Evolutionary conservation across 805 yeast genomes (phyloP).

Genomic region (Candida easanensis): DNA sequence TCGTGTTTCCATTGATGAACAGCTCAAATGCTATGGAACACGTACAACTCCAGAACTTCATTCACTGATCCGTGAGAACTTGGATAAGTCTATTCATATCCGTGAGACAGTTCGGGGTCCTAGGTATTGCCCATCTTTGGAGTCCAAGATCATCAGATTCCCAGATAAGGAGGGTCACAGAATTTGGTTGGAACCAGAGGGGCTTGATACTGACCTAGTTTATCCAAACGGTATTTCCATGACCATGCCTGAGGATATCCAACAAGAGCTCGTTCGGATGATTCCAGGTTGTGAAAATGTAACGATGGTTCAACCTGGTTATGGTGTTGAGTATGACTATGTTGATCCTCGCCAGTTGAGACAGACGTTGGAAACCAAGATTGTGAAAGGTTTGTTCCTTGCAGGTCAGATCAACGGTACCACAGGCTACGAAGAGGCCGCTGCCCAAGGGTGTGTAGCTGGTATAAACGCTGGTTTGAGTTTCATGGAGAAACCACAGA

Average conservation of each 20-base stretch:
- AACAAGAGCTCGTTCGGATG: constrained; percentile 64
- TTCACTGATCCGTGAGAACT: constrained; percentile 60
- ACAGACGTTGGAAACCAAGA: constrained; percentile 76
- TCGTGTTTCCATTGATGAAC: constrained; percentile 55
- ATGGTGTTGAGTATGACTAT: constrained; percentile 98
- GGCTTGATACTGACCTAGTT: constrained; percentile 78
- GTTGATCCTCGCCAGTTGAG: constrained; percentile 88
- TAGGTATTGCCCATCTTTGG: constrained; percentile 95
- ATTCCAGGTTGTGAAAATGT: constrained; percentile 90
- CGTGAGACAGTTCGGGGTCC: constrained; percentile 95
- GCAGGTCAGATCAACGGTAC: constrained; percentile 99
- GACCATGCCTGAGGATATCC: constrained; percentile 95
- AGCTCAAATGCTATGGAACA: constrained; percentile 74
- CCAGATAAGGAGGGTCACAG: constrained; percentile 72
- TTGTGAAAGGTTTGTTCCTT: constrained; percentile 70
- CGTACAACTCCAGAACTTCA: constrained; percentile 75
- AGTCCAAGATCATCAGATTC: constrained; percentile 80
- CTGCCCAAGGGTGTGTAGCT: constrained; percentile 93
- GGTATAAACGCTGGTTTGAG: constrained; percentile 91
- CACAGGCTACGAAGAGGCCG: constrained; percentile 98
- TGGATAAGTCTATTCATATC: constrained; percentile 85
- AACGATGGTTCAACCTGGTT: constrained; percentile 89
- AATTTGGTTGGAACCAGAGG: constrained; percentile 97
- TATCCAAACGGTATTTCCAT: constrained; percentile 97
- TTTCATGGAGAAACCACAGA: constrained; percentile 35